Conservation (phyloP, 2,329 filamentous ascomycete species). For the Fusarium keratoplasticum region DNA sequence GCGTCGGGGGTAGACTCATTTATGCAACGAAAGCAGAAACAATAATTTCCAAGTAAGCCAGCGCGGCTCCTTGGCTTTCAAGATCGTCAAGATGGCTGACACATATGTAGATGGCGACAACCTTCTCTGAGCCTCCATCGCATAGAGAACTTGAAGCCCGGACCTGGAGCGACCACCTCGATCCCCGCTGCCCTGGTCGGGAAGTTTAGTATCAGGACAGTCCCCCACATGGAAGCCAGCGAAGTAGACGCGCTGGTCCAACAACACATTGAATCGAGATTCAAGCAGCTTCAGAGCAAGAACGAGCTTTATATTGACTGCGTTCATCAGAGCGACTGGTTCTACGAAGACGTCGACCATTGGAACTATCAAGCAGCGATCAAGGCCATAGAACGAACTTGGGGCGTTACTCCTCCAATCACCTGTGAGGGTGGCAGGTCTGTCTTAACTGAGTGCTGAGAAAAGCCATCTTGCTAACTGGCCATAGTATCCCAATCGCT, state of each 20-base stretch:
- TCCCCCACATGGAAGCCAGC: neutral
- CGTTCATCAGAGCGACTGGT: neutral
- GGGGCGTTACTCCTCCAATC: neutral
- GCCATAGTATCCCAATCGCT: neutral
- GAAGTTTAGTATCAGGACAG: neutral
- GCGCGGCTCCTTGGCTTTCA: no score
- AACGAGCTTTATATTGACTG: neutral
- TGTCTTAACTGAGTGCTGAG: neutral
- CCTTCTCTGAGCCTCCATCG: neutral
- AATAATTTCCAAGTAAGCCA: neutral
- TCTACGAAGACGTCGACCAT: neutral
- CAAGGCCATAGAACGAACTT: neutral
- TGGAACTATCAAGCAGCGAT: neutral
- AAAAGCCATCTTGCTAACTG: neutral
- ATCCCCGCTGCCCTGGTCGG: neutral
- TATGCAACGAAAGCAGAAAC: neutral
- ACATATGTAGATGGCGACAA: neutral
- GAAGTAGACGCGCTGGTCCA: neutral
- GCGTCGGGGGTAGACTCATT: neutral
- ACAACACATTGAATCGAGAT: neutral
- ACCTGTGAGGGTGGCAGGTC: neutral
- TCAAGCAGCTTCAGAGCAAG: neutral
- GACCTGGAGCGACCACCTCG: neutral
- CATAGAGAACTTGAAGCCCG: neutral
- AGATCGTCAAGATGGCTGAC: neutral